Conservation (phyloP, 495 filamentous ascomycete species). For the Neurospora cerealis region DNA sequence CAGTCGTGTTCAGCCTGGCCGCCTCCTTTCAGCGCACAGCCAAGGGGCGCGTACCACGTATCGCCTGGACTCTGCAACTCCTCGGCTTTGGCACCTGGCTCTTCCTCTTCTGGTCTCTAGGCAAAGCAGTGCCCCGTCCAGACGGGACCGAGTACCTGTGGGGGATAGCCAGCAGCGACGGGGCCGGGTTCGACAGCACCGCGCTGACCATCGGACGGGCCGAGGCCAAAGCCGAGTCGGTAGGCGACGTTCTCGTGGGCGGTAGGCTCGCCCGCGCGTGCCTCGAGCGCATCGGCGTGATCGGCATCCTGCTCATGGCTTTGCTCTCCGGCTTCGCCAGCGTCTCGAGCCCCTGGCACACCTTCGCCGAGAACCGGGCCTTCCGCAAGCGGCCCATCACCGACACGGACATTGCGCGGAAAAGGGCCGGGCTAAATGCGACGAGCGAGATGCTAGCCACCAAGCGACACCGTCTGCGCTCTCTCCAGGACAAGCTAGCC, state of each 20-base stretch:
- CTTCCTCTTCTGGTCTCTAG: slow-evolving; percentile 62
- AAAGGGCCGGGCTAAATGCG: slow-evolving; percentile 62
- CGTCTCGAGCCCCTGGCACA: slow-evolving; percentile 72
- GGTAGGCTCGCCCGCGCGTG: slow-evolving; percentile 58
- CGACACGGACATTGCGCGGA: slow-evolving; percentile 60
- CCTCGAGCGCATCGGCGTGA: slow-evolving; percentile 67
- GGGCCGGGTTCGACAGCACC: slow-evolving; percentile 14
- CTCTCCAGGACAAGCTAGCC: slow-evolving; percentile 53
- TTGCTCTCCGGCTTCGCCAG: slow-evolving; percentile 73
- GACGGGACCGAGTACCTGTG: slow-evolving; percentile 2
- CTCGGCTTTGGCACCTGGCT: slow-evolving; percentile 52
- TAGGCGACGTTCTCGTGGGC: slow-evolving; percentile 8
- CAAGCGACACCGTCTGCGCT: slow-evolving; percentile 57
- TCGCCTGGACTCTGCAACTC: slow-evolving; percentile 51
- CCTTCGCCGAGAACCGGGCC: slow-evolving; percentile 48
- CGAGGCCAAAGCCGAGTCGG: slow-evolving; percentile 10
- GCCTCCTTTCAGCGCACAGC: slow-evolving; percentile 39
- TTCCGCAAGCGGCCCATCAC: slow-evolving; percentile 42
- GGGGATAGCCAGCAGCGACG: neutral
- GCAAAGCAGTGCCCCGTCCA: slow-evolving; percentile 44
- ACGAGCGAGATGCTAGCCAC: slow-evolving; percentile 62
- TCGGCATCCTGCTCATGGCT: slow-evolving; percentile 76
- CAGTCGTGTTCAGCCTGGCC: slow-evolving; percentile 44
- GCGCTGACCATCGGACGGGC: slow-evolving; percentile 18
- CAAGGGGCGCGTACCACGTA: slow-evolving; percentile 33